Percentiles rank a stretch among this genome's conserved stretches.
phyloP scores from a whole-genome alignment of 2,329 filamentous ascomycete species.

The Chaetomium globosum region DNA sequence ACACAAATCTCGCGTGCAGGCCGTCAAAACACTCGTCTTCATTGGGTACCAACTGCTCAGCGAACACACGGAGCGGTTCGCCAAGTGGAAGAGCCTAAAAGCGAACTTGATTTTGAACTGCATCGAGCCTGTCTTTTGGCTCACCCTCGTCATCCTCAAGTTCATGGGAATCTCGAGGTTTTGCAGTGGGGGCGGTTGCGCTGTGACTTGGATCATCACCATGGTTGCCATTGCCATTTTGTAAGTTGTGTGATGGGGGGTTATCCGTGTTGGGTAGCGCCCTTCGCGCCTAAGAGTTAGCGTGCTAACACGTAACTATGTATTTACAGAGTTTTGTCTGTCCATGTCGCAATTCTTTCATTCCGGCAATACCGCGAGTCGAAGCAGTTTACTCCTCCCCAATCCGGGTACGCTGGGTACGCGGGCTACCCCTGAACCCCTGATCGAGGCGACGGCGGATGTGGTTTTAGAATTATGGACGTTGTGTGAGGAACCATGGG shows the following conservation, averaged over 20 bases:
- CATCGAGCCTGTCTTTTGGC: conserved; percentile 50
- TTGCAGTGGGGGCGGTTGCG: conserved; percentile 32
- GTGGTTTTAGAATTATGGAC: not conserved
- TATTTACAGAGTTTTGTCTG: conserved; percentile 3
- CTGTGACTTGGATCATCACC: conserved; percentile 28
- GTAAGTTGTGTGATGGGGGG: conserved; percentile 17
- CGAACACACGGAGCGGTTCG: conserved; percentile 41
- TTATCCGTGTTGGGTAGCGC: too few relatives aligned
- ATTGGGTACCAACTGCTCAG: conserved; percentile 47
- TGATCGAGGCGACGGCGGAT: not conserved
- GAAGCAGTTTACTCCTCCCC: not conserved
- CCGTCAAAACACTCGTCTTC: conserved; percentile 46
- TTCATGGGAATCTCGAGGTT: conserved; percentile 32
- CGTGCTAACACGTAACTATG: not conserved
- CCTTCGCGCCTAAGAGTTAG: not conserved
- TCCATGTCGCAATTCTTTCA: conserved; percentile 7
- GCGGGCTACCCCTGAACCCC: not conserved
- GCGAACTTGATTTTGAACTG: conserved; percentile 47
- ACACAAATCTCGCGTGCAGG: conserved; percentile 28
- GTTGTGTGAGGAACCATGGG: not conserved
- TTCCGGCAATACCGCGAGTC: conserved; percentile 14
- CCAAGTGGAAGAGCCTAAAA: conserved; percentile 46
- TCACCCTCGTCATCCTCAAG: conserved; percentile 41
- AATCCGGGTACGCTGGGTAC: too few relatives aligned
- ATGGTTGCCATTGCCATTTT: conserved; percentile 21